These are phyloP conservation scores for Nepenthes mirabilis DNA, from an alignment of 148 eudicot genomes.

Conservation along the genomic window DNA sequence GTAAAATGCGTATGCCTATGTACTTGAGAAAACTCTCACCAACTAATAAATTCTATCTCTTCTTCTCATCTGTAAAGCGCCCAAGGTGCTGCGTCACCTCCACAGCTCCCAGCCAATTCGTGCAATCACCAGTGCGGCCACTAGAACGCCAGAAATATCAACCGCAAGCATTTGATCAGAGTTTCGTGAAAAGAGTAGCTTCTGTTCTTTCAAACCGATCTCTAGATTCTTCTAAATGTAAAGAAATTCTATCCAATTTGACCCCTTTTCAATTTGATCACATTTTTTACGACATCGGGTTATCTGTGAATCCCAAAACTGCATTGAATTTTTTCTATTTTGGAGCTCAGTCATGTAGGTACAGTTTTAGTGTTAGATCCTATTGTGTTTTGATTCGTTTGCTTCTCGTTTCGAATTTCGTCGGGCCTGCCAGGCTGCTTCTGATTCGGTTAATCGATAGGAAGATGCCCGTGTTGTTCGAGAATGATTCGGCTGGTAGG, in stretches of 20 bases:
- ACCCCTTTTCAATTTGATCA: constrained; percentile 53
- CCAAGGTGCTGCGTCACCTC: constrained; percentile 14
- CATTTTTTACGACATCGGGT: constrained; percentile 26
- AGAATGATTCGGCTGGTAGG: constrained; percentile 12
- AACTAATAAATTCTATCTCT: constrained; percentile 10
- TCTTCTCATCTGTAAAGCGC: constrained; percentile 18
- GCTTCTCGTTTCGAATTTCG: constrained; percentile 36
- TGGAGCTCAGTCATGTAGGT: constrained; percentile 33
- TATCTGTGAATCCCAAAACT: constrained; percentile 35
- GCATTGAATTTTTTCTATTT: constrained; percentile 46
- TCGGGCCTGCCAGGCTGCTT: constrained; percentile 49
- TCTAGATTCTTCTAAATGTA: constrained; percentile 44
- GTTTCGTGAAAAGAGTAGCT: constrained; percentile 32
- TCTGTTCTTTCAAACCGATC: constrained; percentile 44
- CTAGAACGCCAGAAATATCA: constrained; percentile 11
- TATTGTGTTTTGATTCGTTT: constrained; percentile 67
- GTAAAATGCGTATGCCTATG: constrained; percentile 19
- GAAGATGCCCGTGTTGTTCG: constrained; percentile 36
- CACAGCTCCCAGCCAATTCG: background rate
- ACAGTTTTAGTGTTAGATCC: constrained; percentile 48
- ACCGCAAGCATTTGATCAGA: constrained; percentile 18
- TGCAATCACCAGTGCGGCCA: constrained; percentile 4
- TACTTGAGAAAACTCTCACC: constrained; percentile 28
- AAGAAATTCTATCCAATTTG: constrained; percentile 38
- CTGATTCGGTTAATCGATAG: constrained; percentile 59